Percentiles rank a stretch among this genome's conserved stretches.
Evolutionary conservation across 768 basidiomycete genomes (phyloP).

Genomic region (Arthromyces matolae): DNA sequence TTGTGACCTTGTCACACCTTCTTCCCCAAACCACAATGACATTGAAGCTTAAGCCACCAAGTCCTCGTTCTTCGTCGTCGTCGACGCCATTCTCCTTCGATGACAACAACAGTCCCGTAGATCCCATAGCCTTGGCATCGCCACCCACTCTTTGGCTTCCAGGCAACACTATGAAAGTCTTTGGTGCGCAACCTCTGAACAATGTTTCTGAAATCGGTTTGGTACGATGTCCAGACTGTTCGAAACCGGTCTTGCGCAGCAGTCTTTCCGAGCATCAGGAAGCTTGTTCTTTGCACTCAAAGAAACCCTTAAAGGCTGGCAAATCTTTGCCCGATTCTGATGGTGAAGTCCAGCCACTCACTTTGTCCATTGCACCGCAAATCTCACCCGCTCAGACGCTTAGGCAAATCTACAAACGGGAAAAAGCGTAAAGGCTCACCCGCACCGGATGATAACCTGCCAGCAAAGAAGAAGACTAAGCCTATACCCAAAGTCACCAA

Average conservation of each 20-base stretch:
- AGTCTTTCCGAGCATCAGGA: conserved; percentile 79
- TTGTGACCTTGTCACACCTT: conserved; percentile 3
- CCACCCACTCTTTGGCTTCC: conserved; percentile 86
- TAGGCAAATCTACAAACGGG: conserved; percentile 29
- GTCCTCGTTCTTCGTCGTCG: conserved; percentile 21
- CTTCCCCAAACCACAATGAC: conserved; percentile 27
- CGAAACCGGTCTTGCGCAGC: conserved; percentile 75
- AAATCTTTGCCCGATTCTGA: conserved; percentile 50
- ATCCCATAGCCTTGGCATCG: conserved; percentile 47
- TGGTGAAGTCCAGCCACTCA: conserved; percentile 3
- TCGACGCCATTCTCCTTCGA: conserved; percentile 67
- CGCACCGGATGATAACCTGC: conserved; percentile 62
- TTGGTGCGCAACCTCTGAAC: conserved; percentile 71
- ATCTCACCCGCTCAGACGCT: not conserved
- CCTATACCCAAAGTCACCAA: conserved; percentile 69
- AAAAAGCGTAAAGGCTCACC: conserved; percentile 86
- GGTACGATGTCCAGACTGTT: conserved; percentile 77
- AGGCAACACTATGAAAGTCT: conserved; percentile 84
- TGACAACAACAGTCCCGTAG: conserved; percentile 33
- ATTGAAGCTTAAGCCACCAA: conserved; percentile 42
- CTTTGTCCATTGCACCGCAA: no score
- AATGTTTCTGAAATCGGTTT: conserved; percentile 57
- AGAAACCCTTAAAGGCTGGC: conserved; percentile 48
- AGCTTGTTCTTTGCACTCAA: not conserved
- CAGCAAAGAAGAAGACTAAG: conserved; percentile 77